Conservation (phyloP, 768 basidiomycete genomes). For the Coprinopsis marcescibilis region DNA sequence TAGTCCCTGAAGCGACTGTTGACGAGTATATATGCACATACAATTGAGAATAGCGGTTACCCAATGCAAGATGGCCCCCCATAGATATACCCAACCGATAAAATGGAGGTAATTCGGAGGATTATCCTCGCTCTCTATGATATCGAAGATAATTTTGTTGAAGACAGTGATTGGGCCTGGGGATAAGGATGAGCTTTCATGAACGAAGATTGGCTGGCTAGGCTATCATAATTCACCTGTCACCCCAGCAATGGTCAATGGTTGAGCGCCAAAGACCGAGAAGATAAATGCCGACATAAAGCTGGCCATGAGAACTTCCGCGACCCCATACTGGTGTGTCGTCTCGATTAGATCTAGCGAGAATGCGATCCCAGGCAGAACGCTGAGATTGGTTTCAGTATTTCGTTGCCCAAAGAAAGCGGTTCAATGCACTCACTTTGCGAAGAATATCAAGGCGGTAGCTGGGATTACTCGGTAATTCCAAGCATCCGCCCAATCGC, state of each 20-base stretch:
- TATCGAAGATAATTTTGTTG: conserved; percentile 84
- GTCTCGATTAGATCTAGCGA: conserved; percentile 90
- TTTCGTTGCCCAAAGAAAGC: background rate
- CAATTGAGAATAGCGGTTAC: conserved; percentile 75
- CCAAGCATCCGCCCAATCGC: conserved; percentile 90
- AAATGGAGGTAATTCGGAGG: conserved; percentile 79
- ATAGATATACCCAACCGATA: conserved; percentile 89
- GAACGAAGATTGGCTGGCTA: background rate
- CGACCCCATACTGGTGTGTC: conserved; percentile 82
- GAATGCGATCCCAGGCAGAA: conserved; percentile 90
- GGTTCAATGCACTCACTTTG: conserved; percentile 50
- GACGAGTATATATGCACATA: conserved; percentile 25
- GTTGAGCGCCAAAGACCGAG: conserved; percentile 84
- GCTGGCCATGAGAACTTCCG: conserved; percentile 76
- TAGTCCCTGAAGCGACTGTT: background rate
- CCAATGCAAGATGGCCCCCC: conserved; percentile 86
- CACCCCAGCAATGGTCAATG: conserved; percentile 87
- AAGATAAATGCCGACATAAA: conserved; percentile 91
- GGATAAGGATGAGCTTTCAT: background rate
- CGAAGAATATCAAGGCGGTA: conserved; percentile 79
- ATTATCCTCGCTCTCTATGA: conserved; percentile 49
- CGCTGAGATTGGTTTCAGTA: conserved; percentile 31
- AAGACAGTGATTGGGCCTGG: conserved; percentile 87
- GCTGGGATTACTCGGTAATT: conserved; percentile 88
- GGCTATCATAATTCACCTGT: conserved; percentile 45